Base-by-base conservation (phyloP, 2,329 filamentous ascomycete species). In the Acrodontium crateriforme region DNA sequence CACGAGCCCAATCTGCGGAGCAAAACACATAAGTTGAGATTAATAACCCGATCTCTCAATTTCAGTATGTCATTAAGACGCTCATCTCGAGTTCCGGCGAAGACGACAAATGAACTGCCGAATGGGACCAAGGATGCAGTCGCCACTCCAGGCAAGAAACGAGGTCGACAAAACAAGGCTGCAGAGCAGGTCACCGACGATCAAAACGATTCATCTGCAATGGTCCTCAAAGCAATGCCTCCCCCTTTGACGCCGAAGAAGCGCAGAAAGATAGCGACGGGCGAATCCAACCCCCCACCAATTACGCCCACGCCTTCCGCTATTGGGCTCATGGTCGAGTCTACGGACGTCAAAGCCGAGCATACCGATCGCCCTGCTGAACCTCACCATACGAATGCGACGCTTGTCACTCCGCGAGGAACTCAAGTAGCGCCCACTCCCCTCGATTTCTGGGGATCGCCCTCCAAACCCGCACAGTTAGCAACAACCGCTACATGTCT, bases 321-420 rank as follows among this genome's bases (percentile, higher is more conserved):
- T 18, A 55, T 66, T 17, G 55, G 53, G 5, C 45, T 65, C 29
- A 62, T 67, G 40, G 49, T 19, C 35, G 4, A 31, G 35, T 23
- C 35, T 4, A 22, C 20, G 20, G 54, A 55, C 31, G 42, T 44
- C 12, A 46, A 34, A 4, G 44, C 27, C 15, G 45, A 47, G 6
- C 29, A 40, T n/a, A 33, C 30, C 2, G 53, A 61, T 28, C 67
- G 75, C 14, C 65, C 77, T 2, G 75, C 73, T 9, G 63, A 74
- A 37, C 71, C 76, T 0, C 67, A 67, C 39, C 56, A 60, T 9
- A 78, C 76, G 23, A 82, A 83, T 48, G 78, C 77, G 1, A 65
- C 71, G 1, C 60, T 85, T 7, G 54, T 80, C n/a, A 81, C 78
- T 0, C 77, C 78, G 2, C 68, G 74, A 46, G 74, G 76, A 3